Conservation (phyloP, 257 asterid genomes). For the Solanum dulcamara region DNA sequence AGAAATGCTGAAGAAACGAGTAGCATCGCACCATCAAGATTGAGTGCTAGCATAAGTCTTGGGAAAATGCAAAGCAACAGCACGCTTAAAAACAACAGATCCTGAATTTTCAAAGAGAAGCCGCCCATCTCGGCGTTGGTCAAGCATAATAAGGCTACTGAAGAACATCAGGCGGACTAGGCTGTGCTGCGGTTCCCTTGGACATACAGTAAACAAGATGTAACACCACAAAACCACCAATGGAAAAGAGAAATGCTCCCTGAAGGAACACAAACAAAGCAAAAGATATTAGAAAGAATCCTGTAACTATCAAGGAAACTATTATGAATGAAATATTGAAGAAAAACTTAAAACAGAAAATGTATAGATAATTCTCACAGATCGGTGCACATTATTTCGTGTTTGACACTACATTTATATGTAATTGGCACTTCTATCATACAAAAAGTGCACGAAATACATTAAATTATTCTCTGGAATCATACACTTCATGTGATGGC, state of each 20-base stretch:
- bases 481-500: background rate
- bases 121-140: constrained; percentile 1
- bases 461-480: background rate
- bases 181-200: background rate
- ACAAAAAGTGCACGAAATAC: background rate
- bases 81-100: background rate
- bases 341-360: background rate
- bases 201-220: background rate
- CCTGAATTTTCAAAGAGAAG: background rate
- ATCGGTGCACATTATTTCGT: background rate
- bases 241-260: background rate
- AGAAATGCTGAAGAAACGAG: background rate
- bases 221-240: background rate
- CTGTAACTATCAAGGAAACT: background rate
- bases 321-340: background rate
- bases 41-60: background rate
- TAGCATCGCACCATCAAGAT: constrained; percentile 1
- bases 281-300: background rate
- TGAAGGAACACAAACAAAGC: background rate
- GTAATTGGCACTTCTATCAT: background rate
- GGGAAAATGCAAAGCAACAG: background rate
- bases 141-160: constrained; percentile 6
- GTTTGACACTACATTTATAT: background rate
- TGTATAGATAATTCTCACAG: background rate
- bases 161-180: background rate